Conservation (phyloP, 176 grass and related monocot genomes). For the Musa beccarii region DNA sequence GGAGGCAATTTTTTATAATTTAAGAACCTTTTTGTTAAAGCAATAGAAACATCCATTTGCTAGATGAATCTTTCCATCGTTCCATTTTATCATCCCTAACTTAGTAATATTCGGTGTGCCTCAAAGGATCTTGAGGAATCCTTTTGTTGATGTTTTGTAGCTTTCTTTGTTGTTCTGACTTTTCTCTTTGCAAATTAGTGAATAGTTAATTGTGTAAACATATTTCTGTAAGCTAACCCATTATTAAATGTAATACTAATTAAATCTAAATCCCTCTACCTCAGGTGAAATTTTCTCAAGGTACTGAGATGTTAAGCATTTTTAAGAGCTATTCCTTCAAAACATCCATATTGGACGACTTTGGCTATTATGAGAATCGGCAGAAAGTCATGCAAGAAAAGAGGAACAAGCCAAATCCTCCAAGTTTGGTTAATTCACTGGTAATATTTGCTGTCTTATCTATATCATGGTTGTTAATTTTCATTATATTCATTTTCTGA, state of each 20-base stretch:
- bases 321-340: conserved; percentile 72
- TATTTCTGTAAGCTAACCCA: conserved; percentile 7
- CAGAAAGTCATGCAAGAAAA: conserved; percentile 86
- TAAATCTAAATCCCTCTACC: background rate
- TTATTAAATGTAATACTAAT: background rate
- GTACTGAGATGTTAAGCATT: conserved; percentile 68
- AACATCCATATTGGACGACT: conserved; percentile 91
- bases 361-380: conserved; percentile 79
- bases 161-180: conserved; percentile 2
- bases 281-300: conserved; percentile 76
- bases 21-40: background rate
- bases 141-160: background rate
- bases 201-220: background rate
- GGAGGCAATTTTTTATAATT: background rate
- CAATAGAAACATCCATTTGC: background rate
- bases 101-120: background rate
- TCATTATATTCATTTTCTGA: background rate
- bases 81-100: background rate
- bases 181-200: background rate
- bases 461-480: background rate
- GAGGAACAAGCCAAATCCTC: conserved; percentile 39
- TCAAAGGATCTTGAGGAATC: background rate
- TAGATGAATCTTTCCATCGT: background rate
- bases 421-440: conserved; percentile 24
- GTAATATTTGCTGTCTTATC: conserved; percentile 26